Conservation (phyloP, 2,329 filamentous ascomycete genomes). For the Grosmannia serpens region DNA sequence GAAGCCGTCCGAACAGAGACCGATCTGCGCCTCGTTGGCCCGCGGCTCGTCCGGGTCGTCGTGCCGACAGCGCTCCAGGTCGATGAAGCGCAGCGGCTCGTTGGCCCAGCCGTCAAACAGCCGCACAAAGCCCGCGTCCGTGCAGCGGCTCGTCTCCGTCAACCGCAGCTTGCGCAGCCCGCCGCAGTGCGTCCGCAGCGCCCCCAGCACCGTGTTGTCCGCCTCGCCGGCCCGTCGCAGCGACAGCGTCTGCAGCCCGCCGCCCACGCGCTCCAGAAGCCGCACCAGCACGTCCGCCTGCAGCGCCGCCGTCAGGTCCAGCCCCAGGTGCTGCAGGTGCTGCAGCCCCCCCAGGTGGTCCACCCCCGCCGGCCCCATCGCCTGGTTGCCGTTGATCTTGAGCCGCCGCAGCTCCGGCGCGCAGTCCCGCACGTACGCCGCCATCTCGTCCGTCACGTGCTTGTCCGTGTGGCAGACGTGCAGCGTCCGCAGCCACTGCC, state of each 20-base stretch:
- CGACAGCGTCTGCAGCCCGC: constrained; percentile 63
- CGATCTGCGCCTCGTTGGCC: constrained; percentile 53
- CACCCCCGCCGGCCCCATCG: constrained; percentile 55
- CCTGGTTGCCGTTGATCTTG: constrained; percentile 73
- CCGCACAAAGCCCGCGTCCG: constrained; percentile 58
- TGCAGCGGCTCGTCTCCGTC: constrained; percentile 63
- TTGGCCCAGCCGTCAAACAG: constrained; percentile 73
- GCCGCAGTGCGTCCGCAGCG: constrained; percentile 59
- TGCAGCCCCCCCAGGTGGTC: constrained; percentile 49
- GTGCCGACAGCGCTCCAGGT: constrained; percentile 68
- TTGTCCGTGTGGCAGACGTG: constrained; percentile 78
- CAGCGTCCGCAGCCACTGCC: constrained; percentile 51
- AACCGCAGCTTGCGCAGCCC: constrained; percentile 68
- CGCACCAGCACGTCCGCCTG: constrained; percentile 45
- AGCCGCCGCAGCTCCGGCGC: constrained; percentile 62
- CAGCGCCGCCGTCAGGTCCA: constrained; percentile 52
- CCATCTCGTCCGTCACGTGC: constrained; percentile 62
- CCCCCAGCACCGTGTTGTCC: constrained; percentile 57
- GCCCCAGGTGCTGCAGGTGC: constrained; percentile 61
- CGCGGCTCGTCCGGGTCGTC: constrained; percentile 60
- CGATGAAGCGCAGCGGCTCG: constrained; percentile 54
- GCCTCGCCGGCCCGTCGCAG: constrained; percentile 53
- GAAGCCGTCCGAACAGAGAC: constrained; percentile 67
- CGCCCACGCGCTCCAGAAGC: constrained; percentile 52
- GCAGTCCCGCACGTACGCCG: constrained; percentile 47